These are phyloP conservation scores for Besnoitia besnoiti DNA, from an alignment of 169 alveolate genomes.

Conservation along the genomic window DNA sequence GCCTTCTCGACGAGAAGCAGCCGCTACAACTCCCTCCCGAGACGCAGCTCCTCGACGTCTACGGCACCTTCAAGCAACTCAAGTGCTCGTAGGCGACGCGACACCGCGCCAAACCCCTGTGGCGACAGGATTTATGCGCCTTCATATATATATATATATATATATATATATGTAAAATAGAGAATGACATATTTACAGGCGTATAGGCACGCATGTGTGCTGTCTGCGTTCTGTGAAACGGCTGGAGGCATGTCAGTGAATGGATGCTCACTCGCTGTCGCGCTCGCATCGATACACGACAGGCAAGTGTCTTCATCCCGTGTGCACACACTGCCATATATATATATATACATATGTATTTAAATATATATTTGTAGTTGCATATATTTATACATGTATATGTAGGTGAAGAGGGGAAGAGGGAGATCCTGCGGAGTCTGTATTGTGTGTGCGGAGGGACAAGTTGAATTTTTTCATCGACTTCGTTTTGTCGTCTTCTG, in stretches of 20 bases:
- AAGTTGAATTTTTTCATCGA: too few species aligned
- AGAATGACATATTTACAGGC: background rate
- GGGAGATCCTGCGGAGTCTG: too few species aligned
- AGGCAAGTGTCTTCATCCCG: too few species aligned
- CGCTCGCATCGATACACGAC: too few species aligned
- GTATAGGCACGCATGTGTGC: too few species aligned
- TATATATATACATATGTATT: background rate
- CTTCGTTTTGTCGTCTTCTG: too few species aligned
- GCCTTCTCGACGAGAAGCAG: slow-evolving; percentile 50
- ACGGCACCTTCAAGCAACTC: slow-evolving; percentile 55
- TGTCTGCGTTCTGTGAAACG: too few species aligned
- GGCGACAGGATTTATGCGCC: too few species aligned
- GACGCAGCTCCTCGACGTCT: slow-evolving; percentile 59
- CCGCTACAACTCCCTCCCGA: slow-evolving; percentile 68
- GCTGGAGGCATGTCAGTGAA: too few species aligned
- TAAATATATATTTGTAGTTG: background rate
- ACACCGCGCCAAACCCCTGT: background rate
- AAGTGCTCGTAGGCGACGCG: slow-evolving; percentile 23
- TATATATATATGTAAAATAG: background rate
- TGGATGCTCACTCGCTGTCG: too few species aligned
- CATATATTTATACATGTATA: background rate
- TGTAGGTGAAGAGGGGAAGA: background rate
- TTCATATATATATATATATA: background rate
- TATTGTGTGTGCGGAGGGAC: too few species aligned
- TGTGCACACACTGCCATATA: background rate